Percentiles rank a stretch among this genome's conserved stretches.
Evolutionary conservation across 371 early-diverging fungal species (phyloP).

Genomic region (Haplosporangium sp.): DNA sequence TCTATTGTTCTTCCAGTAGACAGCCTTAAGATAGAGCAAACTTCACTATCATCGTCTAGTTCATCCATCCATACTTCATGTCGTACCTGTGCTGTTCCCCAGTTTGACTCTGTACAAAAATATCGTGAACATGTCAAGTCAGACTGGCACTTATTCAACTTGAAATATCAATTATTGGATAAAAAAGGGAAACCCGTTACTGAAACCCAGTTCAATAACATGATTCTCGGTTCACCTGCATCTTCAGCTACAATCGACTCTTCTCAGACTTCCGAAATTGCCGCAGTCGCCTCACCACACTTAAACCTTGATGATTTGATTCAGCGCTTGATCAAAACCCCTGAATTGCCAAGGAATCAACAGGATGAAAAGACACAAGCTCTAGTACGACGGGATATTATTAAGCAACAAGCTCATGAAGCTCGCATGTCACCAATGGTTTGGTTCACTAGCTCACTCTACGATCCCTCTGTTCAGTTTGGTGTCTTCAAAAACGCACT

Average conservation of each 20-base stretch:
- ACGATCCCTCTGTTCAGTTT: constrained; percentile 48
- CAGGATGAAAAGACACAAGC: constrained; percentile 34
- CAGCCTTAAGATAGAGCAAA: not conserved
- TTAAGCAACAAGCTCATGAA: constrained; percentile 32
- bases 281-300: not conserved
- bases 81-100: constrained; percentile 81
- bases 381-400: constrained; percentile 11
- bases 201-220: constrained; percentile 79
- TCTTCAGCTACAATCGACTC: not conserved
- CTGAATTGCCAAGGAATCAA: constrained; percentile 47
- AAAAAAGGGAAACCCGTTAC: constrained; percentile 74
- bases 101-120: constrained; percentile 71
- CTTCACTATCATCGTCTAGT: not conserved
- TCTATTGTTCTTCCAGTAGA: not conserved
- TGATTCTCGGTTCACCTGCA: constrained; percentile 63
- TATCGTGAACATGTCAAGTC: constrained; percentile 89
- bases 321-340: constrained; percentile 8
- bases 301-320: not conserved
- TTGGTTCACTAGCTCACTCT: constrained; percentile 60
- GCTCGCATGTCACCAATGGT: constrained; percentile 46
- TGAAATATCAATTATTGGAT: constrained; percentile 86
- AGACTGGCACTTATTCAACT: constrained; percentile 97
- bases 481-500: constrained; percentile 72
- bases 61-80: constrained; percentile 60
- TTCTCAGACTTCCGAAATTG: not conserved